Evolutionary conservation across 2,329 filamentous ascomycete genomes (phyloP), one percentile per base, ranked within the genome.

Genomic region (Tolypocladium guangdongense): DNA sequence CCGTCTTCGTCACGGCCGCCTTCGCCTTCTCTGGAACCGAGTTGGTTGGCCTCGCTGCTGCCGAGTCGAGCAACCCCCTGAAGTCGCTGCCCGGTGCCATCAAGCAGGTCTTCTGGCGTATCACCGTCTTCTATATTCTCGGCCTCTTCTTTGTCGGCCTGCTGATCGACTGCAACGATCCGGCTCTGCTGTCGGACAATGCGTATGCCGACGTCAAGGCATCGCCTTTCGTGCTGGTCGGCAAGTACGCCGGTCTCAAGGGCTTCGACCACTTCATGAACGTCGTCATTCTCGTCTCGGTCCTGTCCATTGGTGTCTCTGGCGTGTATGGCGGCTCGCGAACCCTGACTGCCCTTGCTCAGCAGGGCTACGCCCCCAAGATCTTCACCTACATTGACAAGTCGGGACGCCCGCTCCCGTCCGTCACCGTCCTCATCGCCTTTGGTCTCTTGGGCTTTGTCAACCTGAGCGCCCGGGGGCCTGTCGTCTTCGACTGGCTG

Each of bases 71-170:
- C 18, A 84, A 86, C 63, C 84, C 84, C 2, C 75, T 80, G 57
- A 83, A 87, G 64, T 81, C 83, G 1, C 76, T 92, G 1, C 88
- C 88, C 1, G 84, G 81, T 30, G 88, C 88, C 11, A 81, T 89
- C 64, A 90, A 89, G 72, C 87, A 90, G 68, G 86, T 74, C 32
- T 75, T 74, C 62, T 74, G 72, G 72, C 71, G 72, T 65, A 73
- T 74, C 58, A 73, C 71, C 49, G 61, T 74, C 54, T 75, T 75
- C 61, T 75, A 75, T 59, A 64, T 75, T 56, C 59, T 75, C 2
- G 71, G 71, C 50, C 68, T 75, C 45, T 70, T 74, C 60, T 72
- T 73, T 50, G 67, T 74, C 56, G 72, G 73, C 51, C 67, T 75
- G 8, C 66, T 74, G n/a, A 62, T 74, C 53, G 62, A 65, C 47